Percentiles rank a stretch among this genome's conserved stretches.
phyloP scores from a whole-genome alignment of 345 rosid genomes.

The Hibiscus syriacus region DNA sequence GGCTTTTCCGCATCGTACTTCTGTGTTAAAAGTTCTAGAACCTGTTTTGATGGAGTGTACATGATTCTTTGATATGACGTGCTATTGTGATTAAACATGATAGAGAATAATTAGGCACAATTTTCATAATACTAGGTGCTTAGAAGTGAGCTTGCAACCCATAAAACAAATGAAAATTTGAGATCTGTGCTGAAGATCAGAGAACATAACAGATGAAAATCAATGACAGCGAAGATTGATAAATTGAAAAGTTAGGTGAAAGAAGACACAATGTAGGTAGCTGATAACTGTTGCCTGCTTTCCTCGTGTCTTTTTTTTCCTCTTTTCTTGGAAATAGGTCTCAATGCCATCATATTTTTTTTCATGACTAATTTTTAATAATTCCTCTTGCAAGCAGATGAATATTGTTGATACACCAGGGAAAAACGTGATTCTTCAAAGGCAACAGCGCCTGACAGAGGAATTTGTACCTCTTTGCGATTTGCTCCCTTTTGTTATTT shows the following conservation, averaged over 20 bases:
- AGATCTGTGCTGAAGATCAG: neutral
- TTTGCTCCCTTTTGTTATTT: slow-evolving; percentile 86
- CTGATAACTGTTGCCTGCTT: neutral
- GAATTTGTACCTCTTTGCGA: slow-evolving; percentile 93
- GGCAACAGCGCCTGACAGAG: slow-evolving; percentile 93
- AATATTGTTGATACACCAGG: slow-evolving; percentile 90
- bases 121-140: neutral
- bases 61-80: neutral
- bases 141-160: neutral
- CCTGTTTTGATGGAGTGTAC: neutral
- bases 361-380: slow-evolving; percentile 11
- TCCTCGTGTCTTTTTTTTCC: neutral
- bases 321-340: neutral
- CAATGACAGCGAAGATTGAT: neutral
- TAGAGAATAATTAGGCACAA: neutral
- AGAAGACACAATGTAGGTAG: neutral
- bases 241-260: neutral
- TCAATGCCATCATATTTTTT: neutral
- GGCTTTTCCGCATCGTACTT: slow-evolving; percentile 1
- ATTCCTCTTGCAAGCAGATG: slow-evolving; percentile 49
- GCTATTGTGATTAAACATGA: neutral
- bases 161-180: neutral
- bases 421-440: slow-evolving; percentile 92
- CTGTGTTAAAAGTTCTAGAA: neutral
- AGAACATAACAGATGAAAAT: neutral